Evolutionary conservation across 2,329 filamentous ascomycete genomes (phyloP).

Genomic region (Didymella keratinophila): DNA sequence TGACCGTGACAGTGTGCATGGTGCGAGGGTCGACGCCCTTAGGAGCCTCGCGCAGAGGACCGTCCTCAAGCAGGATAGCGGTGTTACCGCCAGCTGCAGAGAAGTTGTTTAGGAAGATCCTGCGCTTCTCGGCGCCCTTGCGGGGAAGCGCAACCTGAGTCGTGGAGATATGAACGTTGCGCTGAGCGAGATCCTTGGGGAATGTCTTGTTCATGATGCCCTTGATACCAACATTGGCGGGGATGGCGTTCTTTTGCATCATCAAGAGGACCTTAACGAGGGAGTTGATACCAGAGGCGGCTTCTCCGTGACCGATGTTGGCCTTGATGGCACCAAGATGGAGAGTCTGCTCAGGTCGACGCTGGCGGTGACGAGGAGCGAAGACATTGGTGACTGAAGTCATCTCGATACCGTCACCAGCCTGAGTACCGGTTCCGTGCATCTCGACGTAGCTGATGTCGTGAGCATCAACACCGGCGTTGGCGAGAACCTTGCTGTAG

Average conservation of each 20-base stretch:
- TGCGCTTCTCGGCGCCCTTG: constrained; percentile 58
- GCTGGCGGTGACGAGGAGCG: constrained; percentile 61
- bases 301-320: constrained; percentile 64
- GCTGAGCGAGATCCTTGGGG: constrained; percentile 60
- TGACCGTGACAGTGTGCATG: constrained; percentile 59
- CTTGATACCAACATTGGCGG: constrained; percentile 64
- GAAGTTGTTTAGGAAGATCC: constrained; percentile 63
- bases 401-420: constrained; percentile 85
- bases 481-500: constrained; percentile 73
- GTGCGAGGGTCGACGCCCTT: constrained; percentile 55
- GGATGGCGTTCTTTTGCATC: constrained; percentile 63
- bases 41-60: constrained; percentile 54
- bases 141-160: constrained; percentile 57
- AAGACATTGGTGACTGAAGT: constrained; percentile 73
- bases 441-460: constrained; percentile 87
- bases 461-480: constrained; percentile 76
- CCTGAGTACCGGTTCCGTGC: constrained; percentile 89
- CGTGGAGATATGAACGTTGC: constrained; percentile 61
- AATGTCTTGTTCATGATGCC: constrained; percentile 64
- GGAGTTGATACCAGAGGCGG: constrained; percentile 63
- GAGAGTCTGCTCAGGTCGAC: constrained; percentile 58
- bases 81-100: constrained; percentile 63
- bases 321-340: constrained; percentile 64
- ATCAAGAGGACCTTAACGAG: constrained; percentile 63
- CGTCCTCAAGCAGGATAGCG: constrained; percentile 61